Conservation (phyloP, 169 alveolate species). For the Plasmodium coatneyi region DNA sequence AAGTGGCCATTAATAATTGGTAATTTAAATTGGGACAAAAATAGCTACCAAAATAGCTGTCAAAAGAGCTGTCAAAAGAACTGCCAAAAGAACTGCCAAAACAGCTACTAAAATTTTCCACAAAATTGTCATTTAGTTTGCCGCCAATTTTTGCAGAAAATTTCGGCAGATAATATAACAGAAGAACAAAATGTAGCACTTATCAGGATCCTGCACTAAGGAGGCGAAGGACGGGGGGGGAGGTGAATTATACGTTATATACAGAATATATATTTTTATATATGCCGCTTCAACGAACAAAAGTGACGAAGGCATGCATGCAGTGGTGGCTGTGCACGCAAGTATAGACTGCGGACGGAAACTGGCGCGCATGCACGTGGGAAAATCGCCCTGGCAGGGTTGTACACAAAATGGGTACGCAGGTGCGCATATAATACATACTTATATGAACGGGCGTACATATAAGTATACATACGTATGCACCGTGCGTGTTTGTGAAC, state of each 20-base stretch:
- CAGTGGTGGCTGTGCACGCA: background rate
- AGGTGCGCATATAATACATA: background rate
- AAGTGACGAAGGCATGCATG: background rate
- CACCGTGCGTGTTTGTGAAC: background rate
- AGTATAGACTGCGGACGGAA: background rate
- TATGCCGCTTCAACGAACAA: background rate
- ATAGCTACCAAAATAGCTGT: background rate
- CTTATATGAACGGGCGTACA: background rate
- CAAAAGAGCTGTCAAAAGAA: background rate
- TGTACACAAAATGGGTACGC: background rate
- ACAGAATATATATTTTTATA: no score
- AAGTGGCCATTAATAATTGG: background rate
- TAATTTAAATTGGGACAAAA: background rate
- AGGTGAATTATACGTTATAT: background rate
- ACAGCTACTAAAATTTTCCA: background rate
- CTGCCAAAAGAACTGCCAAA: background rate
- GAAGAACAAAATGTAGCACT: background rate
- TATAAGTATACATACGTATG: background rate
- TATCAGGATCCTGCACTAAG: background rate
- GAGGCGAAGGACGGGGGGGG: background rate
- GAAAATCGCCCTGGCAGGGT: background rate
- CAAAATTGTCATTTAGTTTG: background rate
- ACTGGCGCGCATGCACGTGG: background rate
- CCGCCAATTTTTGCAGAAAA: background rate
- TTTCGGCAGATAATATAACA: background rate